These are phyloP conservation scores for Parascedosporium putredinis DNA, from an alignment of 2,329 filamentous ascomycete species.

Conservation along the genomic window DNA sequence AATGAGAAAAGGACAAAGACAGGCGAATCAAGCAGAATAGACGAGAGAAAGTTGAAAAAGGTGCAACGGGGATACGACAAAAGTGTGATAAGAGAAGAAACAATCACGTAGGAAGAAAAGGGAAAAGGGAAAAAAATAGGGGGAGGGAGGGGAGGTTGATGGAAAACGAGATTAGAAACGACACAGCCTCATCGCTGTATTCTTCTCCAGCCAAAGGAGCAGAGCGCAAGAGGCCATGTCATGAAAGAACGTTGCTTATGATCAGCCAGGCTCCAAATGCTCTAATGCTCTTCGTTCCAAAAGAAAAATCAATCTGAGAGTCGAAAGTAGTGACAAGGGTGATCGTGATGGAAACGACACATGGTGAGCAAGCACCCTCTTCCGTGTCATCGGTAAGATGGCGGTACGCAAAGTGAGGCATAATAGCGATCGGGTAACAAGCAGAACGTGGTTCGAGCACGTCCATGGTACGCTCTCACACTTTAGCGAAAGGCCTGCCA, in stretches of 20 bases:
- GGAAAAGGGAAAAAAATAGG: slow-evolving; percentile 8
- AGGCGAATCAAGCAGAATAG: background rate
- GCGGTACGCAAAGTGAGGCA: no score
- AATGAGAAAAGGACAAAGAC: slow-evolving; percentile 11
- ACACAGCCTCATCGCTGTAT: slow-evolving; percentile 19
- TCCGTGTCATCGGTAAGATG: slow-evolving; percentile 1
- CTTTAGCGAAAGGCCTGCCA: no score
- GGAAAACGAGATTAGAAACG: slow-evolving; percentile 12
- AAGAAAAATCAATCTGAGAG: slow-evolving; percentile 5
- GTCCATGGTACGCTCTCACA: no score
- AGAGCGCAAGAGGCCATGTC: background rate
- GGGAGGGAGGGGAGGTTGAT: slow-evolving; percentile 7
- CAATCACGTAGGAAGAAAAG: no score
- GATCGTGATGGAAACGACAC: background rate
- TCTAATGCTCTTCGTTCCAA: slow-evolving; percentile 8
- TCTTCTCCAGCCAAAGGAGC: slow-evolving; percentile 21
- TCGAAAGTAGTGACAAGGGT: slow-evolving; percentile 5
- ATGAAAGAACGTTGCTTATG: slow-evolving; percentile 2
- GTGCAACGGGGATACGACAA: no score
- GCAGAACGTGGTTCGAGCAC: no score
- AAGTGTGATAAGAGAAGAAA: no score
- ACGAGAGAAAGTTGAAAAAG: no score
- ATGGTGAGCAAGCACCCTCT: background rate
- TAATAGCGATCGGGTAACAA: no score
- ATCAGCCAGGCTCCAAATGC: slow-evolving; percentile 8